Evolutionary conservation across 2,329 filamentous ascomycete genomes (phyloP).

Genomic region (Colletotrichum liriopes): DNA sequence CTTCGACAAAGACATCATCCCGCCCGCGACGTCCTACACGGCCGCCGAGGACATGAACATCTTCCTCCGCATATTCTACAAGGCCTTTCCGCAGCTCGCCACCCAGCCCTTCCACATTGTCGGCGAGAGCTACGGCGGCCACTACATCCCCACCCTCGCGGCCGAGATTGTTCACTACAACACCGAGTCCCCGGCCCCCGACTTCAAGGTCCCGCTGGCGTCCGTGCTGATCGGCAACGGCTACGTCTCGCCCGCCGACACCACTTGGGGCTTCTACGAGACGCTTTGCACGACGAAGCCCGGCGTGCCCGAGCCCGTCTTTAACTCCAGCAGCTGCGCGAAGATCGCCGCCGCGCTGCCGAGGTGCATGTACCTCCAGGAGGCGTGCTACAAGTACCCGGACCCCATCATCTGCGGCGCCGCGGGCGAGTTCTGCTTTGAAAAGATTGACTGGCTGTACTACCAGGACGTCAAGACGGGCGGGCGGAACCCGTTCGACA

Average conservation of each 20-base stretch:
- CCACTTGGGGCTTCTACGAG: conserved; percentile 44
- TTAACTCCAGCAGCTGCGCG: conserved; percentile 44
- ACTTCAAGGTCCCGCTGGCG: conserved; percentile 58
- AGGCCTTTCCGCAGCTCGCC: conserved; percentile 59
- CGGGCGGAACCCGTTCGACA: conserved; percentile 61
- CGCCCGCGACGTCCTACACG: conserved; percentile 57
- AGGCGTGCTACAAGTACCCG: conserved; percentile 56
- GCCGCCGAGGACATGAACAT: conserved; percentile 64
- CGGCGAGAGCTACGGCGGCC: conserved; percentile 65
- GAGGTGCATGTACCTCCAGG: conserved; percentile 58
- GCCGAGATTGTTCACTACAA: conserved; percentile 63
- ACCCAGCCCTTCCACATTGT: conserved; percentile 61
- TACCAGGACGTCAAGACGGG: conserved; percentile 57
- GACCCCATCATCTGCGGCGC: conserved; percentile 58
- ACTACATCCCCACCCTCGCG: conserved; percentile 63
- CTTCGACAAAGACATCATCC: conserved; percentile 40
- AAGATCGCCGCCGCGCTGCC: conserved; percentile 58
- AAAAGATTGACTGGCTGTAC: conserved; percentile 57
- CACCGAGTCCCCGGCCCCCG: conserved; percentile 53
- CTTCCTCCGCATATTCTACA: conserved; percentile 64
- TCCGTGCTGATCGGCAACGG: conserved; percentile 65
- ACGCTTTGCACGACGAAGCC: conserved; percentile 44
- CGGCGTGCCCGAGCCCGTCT: conserved; percentile 42
- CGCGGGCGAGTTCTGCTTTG: conserved; percentile 54
- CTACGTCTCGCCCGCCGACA: conserved; percentile 50